Evolutionary conservation across 108 stramenopile species (phyloP).

Genomic region (Discostella pseudostelligera): DNA sequence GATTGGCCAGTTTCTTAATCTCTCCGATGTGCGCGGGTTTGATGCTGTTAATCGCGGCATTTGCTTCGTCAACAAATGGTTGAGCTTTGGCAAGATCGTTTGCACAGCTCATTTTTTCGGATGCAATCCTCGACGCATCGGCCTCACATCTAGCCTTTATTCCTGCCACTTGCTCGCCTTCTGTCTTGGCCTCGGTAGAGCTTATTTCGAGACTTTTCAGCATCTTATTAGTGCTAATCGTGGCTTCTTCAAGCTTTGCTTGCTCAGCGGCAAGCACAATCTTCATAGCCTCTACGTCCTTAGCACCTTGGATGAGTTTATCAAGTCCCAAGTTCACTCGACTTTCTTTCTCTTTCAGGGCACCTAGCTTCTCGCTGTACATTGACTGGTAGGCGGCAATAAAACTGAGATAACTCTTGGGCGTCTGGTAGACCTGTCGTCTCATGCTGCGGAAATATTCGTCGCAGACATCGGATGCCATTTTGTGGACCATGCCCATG

Average conservation of each 20-base stretch:
- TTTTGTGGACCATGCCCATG: conserved; percentile 88
- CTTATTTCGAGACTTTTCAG: conserved; percentile 76
- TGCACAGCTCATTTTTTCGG: conserved; percentile 78
- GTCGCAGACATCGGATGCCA: conserved; percentile 83
- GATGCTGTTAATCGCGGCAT: conserved; percentile 85
- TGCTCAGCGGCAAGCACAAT: conserved; percentile 81
- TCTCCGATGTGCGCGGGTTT: conserved; percentile 86
- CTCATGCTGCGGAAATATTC: conserved; percentile 87
- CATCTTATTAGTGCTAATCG: conserved; percentile 84
- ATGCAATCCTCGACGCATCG: conserved; percentile 77
- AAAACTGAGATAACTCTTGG: conserved; percentile 89
- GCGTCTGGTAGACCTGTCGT: conserved; percentile 87
- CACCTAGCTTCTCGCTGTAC: conserved; percentile 75
- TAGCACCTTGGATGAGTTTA: conserved; percentile 86
- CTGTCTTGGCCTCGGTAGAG: conserved; percentile 80
- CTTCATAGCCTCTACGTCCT: conserved; percentile 90
- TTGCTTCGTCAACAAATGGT: conserved; percentile 88
- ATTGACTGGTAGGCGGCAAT: conserved; percentile 79
- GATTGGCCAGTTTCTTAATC: conserved; percentile 86
- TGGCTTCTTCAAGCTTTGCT: conserved; percentile 81
- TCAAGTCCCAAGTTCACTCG: conserved; percentile 82
- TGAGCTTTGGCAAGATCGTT: conserved; percentile 86
- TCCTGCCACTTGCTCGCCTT: conserved; percentile 74
- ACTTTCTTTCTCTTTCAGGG: conserved; percentile 84
- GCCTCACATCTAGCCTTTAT: conserved; percentile 85